Base-by-base conservation (phyloP, 345 rosid species). In the Stellera chamaejasme region DNA sequence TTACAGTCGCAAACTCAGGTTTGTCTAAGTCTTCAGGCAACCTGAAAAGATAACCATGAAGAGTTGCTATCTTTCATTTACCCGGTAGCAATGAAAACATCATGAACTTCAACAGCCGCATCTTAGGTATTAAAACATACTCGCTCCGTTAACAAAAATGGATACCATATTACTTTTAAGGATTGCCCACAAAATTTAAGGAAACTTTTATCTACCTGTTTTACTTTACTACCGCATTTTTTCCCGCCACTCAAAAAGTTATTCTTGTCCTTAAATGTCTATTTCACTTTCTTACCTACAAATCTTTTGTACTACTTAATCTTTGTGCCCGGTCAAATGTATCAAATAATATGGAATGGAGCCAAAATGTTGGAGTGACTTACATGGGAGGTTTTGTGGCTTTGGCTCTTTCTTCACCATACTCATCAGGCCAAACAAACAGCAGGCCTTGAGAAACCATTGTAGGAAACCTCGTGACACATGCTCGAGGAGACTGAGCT, bases 361-460 rank as follows among this genome's bases (percentile, higher is more conserved):
- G 23, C 23, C 23, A 19, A 63, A 25, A 6, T 11, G 27, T 39
- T 32, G 49, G 54, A 55, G 42, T 45, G 14, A 48, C 12, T 73
- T 80, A 82, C 96, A 75, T 80, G 25, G 94, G 82, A 15, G 97
- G 91, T 55, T 77, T 69, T 53, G 79, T 66, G 10, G 99, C 81
- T 50, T 66, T 73, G 48, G 99, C 99, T 76, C 82, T 89, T 66
- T 86, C 96, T 78, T 70, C 69, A 9, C 96, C 97, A 62, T 86
- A 77, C 72, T 86, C 91, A 55, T 93, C 94, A 13, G 99, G 99
- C 99, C 97, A 93, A 58, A 93, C 97, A 65, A 89, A 93, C 62
- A 93, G 96, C 73, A 93, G 70, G 60, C 97, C 96, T 71, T 93
- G 96, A 74, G 99, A 93, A 36, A 89, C 89, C 83, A 79, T 68